Conservation (phyloP, 495 filamentous ascomycete species). For the Penicillium crystallinum region DNA sequence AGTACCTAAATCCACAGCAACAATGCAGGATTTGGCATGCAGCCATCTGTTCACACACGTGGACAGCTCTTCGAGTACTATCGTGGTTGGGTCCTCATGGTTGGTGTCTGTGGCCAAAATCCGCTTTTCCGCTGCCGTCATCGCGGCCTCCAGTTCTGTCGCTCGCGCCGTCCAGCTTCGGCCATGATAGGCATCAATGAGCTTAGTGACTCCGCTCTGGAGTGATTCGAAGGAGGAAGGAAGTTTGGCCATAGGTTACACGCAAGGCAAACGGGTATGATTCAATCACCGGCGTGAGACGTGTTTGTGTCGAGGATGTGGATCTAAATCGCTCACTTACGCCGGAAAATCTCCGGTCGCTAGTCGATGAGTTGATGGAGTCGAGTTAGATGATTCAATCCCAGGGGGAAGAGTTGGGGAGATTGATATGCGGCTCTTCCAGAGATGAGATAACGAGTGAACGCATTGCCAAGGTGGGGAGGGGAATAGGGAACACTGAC, state of each 20-base stretch:
- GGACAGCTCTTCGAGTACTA: slow-evolving; percentile 1
- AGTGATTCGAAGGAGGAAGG: slow-evolving; percentile 5
- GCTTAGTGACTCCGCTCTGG: neutral
- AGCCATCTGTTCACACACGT: slow-evolving; percentile 2
- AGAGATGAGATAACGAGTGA: neutral
- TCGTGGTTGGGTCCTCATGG: neutral
- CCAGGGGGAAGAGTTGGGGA: neutral
- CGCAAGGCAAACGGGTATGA: neutral
- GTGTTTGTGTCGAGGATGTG: too few species aligned
- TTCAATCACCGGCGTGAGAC: too few species aligned
- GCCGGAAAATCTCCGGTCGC: neutral
- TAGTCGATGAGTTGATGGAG: neutral
- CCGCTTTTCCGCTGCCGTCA: neutral
- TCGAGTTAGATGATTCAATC: neutral
- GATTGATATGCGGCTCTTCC: neutral
- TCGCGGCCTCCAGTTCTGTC: neutral
- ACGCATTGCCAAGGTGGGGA: slow-evolving; percentile 3
- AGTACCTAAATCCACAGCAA: slow-evolving; percentile 14
- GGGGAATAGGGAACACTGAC: neutral
- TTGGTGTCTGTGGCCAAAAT: neutral
- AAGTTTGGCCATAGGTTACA: slow-evolving; percentile 10
- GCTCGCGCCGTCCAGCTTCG: slow-evolving; percentile 1
- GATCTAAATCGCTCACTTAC: neutral
- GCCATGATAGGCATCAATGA: slow-evolving; percentile 3
- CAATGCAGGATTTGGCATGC: slow-evolving; percentile 3